A percentile compares a stretch with the other conserved stretches of the same genome.
These are phyloP conservation scores for Xylaria sp. DNA, from an alignment of 2,329 filamentous ascomycete species.

Conservation along the genomic window DNA sequence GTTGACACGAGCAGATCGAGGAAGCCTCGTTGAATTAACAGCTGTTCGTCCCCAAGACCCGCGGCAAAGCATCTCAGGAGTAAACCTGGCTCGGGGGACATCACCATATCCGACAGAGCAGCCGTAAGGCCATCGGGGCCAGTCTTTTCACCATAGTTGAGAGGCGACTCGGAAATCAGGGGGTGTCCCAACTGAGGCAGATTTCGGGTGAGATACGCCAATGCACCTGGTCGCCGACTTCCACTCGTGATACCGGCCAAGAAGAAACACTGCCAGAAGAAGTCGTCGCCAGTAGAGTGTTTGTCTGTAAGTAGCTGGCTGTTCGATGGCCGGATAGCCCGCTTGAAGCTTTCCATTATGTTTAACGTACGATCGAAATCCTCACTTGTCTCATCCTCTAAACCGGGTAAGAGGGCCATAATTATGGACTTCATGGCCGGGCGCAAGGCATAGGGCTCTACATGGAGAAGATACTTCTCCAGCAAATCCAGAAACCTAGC, in stretches of 20 bases:
- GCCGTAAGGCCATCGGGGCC: constrained; percentile 44
- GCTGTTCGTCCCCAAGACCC: constrained; percentile 78
- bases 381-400: constrained; percentile 95
- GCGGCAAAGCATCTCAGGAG: constrained; percentile 88
- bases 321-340: constrained; percentile 52
- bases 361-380: constrained; percentile 86
- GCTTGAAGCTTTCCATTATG: constrained; percentile 72
- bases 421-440: constrained; percentile 89
- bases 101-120: constrained; percentile 60
- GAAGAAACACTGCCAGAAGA: constrained; percentile 98
- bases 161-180: constrained; percentile 31
- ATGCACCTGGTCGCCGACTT: constrained; percentile 74
- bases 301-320: constrained; percentile 47
- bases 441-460: constrained; percentile 67
- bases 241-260: constrained; percentile 86
- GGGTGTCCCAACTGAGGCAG: constrained; percentile 64
- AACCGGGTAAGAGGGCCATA: constrained; percentile 78
- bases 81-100: constrained; percentile 84
- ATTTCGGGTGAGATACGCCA: constrained; percentile 77
- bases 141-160: constrained; percentile 29
- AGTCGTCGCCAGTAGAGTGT: constrained; percentile 65
- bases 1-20: constrained; percentile 88
- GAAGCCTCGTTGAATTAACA: constrained; percentile 90
- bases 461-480: constrained; percentile 69
- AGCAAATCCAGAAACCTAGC: constrained; percentile 79